Base-by-base conservation (phyloP, 2,329 filamentous ascomycete genomes). In the Didymella segeticola region DNA sequence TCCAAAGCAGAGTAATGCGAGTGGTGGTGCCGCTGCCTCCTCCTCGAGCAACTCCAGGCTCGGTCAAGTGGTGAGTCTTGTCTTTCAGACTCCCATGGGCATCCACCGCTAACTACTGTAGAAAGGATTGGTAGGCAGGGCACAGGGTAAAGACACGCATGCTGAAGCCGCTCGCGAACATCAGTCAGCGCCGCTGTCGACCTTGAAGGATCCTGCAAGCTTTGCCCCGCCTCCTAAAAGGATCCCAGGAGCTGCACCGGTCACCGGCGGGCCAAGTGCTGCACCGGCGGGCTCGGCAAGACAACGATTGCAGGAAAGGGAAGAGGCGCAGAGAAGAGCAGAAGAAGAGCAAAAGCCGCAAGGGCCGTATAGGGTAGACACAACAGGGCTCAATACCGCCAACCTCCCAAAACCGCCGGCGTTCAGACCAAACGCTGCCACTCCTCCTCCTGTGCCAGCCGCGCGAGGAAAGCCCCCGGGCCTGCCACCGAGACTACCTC, bases 181-280 rank as follows among this genome's bases (percentile, higher is more conserved):
- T 59, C 76, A 82, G 46, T 82, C 84, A 6, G 80, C 81, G 14
- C 91, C 92, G 1, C 77, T 96, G 36, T 80, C 86, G 8, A 81
- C 85, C 3, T 81, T 96, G 25, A 87, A 86, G 70, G 91, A 96
- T 69, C 92, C 91, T 1, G 74, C 84, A 1, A 83, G 86, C 14
- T 96, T 96, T 70, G 91, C 85, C 2, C 90, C 91, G 20, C 92
- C 92, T 22, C 92, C 92, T 0, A 93, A 85, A 65, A 89, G 68
- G 57, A 74, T 79, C 12, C 53, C 53, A 11, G 53, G 53, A 27
- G 36, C 41, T 14, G 43, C 53, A 15, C 47, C 53, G 20, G 47
- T 47, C 9, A 19, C 36, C 10, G 75, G 78, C 51, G 75, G 73
- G 12, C 74, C 72, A 6, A 66, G 79, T 12, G 72, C 78, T 12